Conservation (phyloP, 495 filamentous ascomycete genomes). For the Penicillium steckii region DNA sequence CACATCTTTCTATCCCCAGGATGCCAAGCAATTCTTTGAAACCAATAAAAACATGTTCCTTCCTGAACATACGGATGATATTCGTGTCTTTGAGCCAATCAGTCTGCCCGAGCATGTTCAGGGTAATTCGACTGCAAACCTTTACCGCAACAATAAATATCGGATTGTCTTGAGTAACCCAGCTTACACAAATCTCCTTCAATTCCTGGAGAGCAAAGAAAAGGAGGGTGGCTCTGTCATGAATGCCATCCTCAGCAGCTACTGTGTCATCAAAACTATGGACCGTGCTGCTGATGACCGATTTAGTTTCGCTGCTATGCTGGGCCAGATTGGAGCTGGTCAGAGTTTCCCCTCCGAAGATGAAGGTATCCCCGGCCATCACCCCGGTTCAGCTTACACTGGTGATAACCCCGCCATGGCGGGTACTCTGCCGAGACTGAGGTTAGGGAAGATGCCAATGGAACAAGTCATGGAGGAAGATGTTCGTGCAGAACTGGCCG, state of each 20-base stretch:
- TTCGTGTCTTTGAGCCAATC: slow-evolving; percentile 66
- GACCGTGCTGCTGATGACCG: slow-evolving; percentile 74
- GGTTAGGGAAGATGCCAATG: slow-evolving; percentile 76
- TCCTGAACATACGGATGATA: slow-evolving; percentile 70
- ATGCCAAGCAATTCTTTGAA: slow-evolving; percentile 69
- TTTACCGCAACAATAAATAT: slow-evolving; percentile 83
- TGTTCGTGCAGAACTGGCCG: slow-evolving; percentile 76
- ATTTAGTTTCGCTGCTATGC: slow-evolving; percentile 77
- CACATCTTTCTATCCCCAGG: slow-evolving; percentile 65
- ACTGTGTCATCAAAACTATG: slow-evolving; percentile 69
- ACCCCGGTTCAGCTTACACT: slow-evolving; percentile 78
- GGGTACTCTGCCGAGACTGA: slow-evolving; percentile 56
- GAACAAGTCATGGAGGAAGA: slow-evolving; percentile 76
- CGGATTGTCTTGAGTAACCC: slow-evolving; percentile 79
- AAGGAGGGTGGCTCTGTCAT: slow-evolving; percentile 76
- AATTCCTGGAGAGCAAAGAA: slow-evolving; percentile 81
- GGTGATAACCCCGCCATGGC: slow-evolving; percentile 60
- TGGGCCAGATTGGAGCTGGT: slow-evolving; percentile 60
- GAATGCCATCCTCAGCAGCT: slow-evolving; percentile 68
- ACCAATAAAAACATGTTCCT: slow-evolving; percentile 67
- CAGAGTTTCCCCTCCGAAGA: slow-evolving; percentile 74
- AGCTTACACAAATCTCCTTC: slow-evolving; percentile 73
- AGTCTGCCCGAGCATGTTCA: slow-evolving; percentile 73
- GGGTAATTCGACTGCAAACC: slow-evolving; percentile 66
- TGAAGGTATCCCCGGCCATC: slow-evolving; percentile 91